Conservation (phyloP, 116 monocot species). For the Phalaenopsis hybrid region DNA sequence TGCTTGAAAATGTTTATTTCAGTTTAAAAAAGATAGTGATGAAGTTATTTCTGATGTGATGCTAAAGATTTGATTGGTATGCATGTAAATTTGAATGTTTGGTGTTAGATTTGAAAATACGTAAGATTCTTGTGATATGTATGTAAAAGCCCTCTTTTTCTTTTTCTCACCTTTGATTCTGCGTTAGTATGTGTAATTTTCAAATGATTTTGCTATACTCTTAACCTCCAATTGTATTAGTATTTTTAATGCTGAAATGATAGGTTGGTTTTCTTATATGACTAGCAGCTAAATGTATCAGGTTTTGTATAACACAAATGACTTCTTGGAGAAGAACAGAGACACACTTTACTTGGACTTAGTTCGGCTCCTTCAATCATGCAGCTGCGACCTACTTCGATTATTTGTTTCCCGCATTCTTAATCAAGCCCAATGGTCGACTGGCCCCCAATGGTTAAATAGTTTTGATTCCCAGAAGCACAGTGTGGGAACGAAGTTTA, state of each 20-base stretch:
- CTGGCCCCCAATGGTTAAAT: slow-evolving; percentile 31
- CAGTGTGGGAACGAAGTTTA: slow-evolving; percentile 92
- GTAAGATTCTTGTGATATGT: too few relatives aligned
- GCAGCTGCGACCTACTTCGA: slow-evolving; percentile 60
- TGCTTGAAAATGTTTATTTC: too few relatives aligned
- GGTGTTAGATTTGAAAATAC: too few relatives aligned
- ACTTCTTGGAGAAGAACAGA: slow-evolving; percentile 94
- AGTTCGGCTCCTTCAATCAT: slow-evolving; percentile 70
- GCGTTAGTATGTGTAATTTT: too few relatives aligned
- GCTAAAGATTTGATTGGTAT: too few relatives aligned
- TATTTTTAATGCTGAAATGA: neutral
- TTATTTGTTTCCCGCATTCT: slow-evolving; percentile 79
- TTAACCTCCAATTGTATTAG: neutral
- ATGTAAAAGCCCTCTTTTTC: too few relatives aligned
- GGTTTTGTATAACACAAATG: slow-evolving; percentile 75
- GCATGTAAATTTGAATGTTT: too few relatives aligned
- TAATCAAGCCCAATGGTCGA: neutral
- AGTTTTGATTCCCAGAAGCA: slow-evolving; percentile 74
- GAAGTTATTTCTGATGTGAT: too few relatives aligned
- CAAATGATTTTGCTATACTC: neutral
- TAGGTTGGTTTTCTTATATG: too few relatives aligned
- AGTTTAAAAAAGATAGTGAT: too few relatives aligned
- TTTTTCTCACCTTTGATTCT: slow-evolving; percentile 14
- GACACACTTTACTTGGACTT: slow-evolving; percentile 83
- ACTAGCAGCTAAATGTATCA: slow-evolving; percentile 9